Evolutionary conservation across 2,329 filamentous ascomycete genomes (phyloP), one percentile per base, ranked within the genome.

Genomic region (Fusarium newnesense): DNA sequence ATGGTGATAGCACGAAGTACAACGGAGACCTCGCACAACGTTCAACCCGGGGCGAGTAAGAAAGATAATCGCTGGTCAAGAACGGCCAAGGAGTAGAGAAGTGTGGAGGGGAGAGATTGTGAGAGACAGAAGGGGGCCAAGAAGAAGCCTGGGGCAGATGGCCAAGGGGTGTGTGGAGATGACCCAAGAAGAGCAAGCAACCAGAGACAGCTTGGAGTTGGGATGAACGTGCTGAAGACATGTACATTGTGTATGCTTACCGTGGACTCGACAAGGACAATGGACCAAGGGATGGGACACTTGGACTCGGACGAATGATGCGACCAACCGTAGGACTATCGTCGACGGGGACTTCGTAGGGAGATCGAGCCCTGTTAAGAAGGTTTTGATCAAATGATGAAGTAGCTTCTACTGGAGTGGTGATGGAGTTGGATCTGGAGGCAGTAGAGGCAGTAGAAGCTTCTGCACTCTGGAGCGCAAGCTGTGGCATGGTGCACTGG

Each of bases 401-500:
- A 59, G 58, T 60, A 39, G 54, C 50, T 28, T 67, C 56, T 44
- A 71, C 68, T 60, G 73, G 70, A 50, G 72, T 61, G 43, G 59
- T 64, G 58, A 54, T 57, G 62, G 69, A 36, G 73, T 59, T 69
- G 28, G 63, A 67, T 66, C 58, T 65, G 57, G 72, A 43, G 40
- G 65, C 64, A 44, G 64, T 54, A 56, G 74, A 71, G 43, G 74
- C 69, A 69, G 65, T 64, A 67, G 74, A 70, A 80, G 79, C 82
- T 78, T 85, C 81, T 78, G 82, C 81, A 80, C 80, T 81, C 80
- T 83, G 84, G 81, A 83, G 82, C 80, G 83, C 83, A 83, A 84
- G 84, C 82, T 87, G 86, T 82, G 86, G 86, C 86, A 88, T 87
- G 83, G 82, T 85, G 81, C 80, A 80, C 83, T 69, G 46, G 66